Evolutionary conservation across 768 basidiomycete genomes (phyloP).

Genomic region (Holtermanniella nyarrowii): DNA sequence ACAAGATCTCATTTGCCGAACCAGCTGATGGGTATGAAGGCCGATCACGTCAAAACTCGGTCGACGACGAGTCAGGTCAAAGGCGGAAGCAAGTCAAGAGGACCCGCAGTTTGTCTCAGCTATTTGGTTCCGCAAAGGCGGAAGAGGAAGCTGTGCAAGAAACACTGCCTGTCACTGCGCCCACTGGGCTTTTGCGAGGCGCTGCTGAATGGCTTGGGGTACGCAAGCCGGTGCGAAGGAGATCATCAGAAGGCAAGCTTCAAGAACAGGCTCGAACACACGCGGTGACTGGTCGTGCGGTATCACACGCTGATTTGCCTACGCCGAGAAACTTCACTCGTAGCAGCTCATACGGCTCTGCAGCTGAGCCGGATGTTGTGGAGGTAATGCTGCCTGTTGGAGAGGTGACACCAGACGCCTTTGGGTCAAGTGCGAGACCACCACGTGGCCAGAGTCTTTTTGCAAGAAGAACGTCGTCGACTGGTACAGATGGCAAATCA

Average conservation of each 20-base stretch:
- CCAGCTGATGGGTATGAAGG: slow-evolving; percentile 6
- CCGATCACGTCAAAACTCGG: not conserved
- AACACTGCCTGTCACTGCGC: slow-evolving; percentile 1
- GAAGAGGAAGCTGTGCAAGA: not conserved
- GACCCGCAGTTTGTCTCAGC: slow-evolving; percentile 25
- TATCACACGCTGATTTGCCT: too few species aligned
- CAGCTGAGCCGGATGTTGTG: not conserved
- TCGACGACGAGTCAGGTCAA: slow-evolving; percentile 4
- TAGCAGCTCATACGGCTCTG: not conserved
- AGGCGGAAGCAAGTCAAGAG: slow-evolving; percentile 14
- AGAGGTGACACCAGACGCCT: not conserved
- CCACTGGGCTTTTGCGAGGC: slow-evolving; percentile 13
- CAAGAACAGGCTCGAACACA: not conserved
- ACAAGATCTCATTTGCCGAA: slow-evolving; percentile 24
- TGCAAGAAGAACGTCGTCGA: not conserved
- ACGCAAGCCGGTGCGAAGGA: slow-evolving; percentile 15
- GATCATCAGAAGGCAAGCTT: slow-evolving; percentile 15
- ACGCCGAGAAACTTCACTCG: too few species aligned
- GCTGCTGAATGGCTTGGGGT: slow-evolving; percentile 32
- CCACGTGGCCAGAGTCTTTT: not conserved
- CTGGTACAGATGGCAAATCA: too few species aligned
- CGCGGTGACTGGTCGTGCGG: too few species aligned
- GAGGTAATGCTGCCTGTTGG: not conserved
- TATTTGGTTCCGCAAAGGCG: slow-evolving; percentile 14
- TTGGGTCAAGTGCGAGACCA: not conserved